Percentiles rank a stretch among this genome's conserved stretches.
Evolutionary conservation across 768 basidiomycete genomes (phyloP).

Genomic region (Asterophora parasitica): DNA sequence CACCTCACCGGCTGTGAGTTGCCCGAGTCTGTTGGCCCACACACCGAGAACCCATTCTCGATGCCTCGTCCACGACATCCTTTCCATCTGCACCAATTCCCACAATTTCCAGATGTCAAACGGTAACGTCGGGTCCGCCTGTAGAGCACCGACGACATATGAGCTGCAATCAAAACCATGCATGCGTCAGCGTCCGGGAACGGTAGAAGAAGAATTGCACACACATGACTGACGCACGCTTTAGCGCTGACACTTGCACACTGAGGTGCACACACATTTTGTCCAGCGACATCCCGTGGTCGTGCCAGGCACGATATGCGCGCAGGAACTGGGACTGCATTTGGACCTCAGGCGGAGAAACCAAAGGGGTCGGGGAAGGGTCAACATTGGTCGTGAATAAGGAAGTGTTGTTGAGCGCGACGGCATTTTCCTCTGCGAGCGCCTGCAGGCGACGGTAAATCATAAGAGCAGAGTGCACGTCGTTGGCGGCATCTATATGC

Average conservation of each 20-base stretch:
- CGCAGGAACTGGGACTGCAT: slow-evolving; percentile 26
- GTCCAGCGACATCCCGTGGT: slow-evolving; percentile 22
- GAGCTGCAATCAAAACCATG: slow-evolving; percentile 15
- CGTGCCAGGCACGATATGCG: slow-evolving; percentile 31
- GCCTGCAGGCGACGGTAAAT: slow-evolving; percentile 25
- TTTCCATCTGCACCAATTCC: slow-evolving; percentile 28
- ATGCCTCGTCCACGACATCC: slow-evolving; percentile 25
- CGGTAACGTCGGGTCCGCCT: slow-evolving; percentile 21
- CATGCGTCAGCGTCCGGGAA: neutral
- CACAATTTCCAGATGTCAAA: slow-evolving; percentile 26
- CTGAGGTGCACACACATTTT: slow-evolving; percentile 26
- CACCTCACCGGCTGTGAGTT: slow-evolving; percentile 15
- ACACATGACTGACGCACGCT: slow-evolving; percentile 28
- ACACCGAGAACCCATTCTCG: slow-evolving; percentile 21
- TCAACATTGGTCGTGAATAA: slow-evolving; percentile 7
- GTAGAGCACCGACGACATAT: slow-evolving; percentile 29
- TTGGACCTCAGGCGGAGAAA: neutral
- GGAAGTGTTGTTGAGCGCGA: slow-evolving; percentile 11
- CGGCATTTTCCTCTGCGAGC: slow-evolving; percentile 18
- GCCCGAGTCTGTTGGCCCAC: neutral
- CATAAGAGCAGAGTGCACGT: slow-evolving; percentile 30
- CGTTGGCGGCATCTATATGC: slow-evolving; percentile 34
- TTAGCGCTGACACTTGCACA: slow-evolving; percentile 18
- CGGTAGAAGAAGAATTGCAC: slow-evolving; percentile 12
- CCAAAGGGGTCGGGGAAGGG: neutral